phyloP scores from a whole-genome alignment of 805 yeast species.

The Metschnikowia colocasiae region DNA sequence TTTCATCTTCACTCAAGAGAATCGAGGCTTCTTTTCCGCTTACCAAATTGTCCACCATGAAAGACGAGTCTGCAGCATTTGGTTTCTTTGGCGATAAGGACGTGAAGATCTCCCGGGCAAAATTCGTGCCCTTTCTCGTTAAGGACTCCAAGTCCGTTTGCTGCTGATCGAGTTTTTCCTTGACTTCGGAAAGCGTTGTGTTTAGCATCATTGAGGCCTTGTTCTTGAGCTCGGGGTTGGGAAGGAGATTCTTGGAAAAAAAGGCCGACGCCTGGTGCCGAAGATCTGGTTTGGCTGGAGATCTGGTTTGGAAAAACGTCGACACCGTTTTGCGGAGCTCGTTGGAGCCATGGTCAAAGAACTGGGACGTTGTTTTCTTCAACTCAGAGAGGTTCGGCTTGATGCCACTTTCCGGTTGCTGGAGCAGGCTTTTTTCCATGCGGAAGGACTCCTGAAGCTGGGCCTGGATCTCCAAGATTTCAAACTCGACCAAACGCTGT shows the following conservation, averaged over 20 bases:
- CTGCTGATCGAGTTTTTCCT: slow-evolving; percentile 19
- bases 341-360: slow-evolving; percentile 8
- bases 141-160: slow-evolving; percentile 23
- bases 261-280: slow-evolving; percentile 2
- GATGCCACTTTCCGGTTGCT: background rate
- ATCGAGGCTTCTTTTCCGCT: slow-evolving; percentile 10
- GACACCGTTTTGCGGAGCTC: slow-evolving; percentile 5
- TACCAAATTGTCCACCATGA: slow-evolving; percentile 23
- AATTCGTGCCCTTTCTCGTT: slow-evolving; percentile 24
- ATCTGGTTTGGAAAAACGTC: background rate
- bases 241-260: slow-evolving; percentile 2
- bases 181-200: slow-evolving; percentile 16
- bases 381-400: background rate
- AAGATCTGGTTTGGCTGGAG: background rate
- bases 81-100: slow-evolving; percentile 26
- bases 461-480: slow-evolving; percentile 29
- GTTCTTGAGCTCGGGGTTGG: slow-evolving; percentile 13
- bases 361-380: slow-evolving; percentile 8
- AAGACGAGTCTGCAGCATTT: slow-evolving; percentile 24
- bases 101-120: slow-evolving; percentile 24
- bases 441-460: slow-evolving; percentile 13
- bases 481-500: slow-evolving; percentile 29
- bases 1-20: slow-evolving; percentile 16
- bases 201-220: slow-evolving; percentile 23
- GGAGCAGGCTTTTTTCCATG: background rate